Evolutionary conservation across 805 yeast genomes (phyloP).

Genomic region (Lipomyces oligophaga): DNA sequence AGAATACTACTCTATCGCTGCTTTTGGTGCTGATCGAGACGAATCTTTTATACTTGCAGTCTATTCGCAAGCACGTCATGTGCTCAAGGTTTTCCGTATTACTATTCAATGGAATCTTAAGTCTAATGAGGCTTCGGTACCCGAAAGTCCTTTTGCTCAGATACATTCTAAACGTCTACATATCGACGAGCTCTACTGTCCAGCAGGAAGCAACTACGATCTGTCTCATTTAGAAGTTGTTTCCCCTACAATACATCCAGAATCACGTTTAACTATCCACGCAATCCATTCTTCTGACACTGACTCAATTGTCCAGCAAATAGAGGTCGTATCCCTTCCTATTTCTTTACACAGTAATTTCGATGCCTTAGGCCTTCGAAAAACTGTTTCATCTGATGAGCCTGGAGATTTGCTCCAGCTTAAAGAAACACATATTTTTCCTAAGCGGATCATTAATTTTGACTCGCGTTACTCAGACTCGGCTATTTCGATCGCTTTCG

Average conservation of each 20-base stretch:
- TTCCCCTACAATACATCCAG: conserved; percentile 27
- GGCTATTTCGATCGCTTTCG: conserved; percentile 11
- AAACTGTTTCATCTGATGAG: conserved; percentile 19
- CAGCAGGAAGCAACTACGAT: conserved; percentile 4
- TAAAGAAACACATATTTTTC: conserved; percentile 3
- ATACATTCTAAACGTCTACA: conserved; percentile 13
- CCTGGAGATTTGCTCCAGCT: conserved; percentile 16
- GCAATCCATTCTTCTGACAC: conserved; percentile 14
- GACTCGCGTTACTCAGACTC: conserved; percentile 11
- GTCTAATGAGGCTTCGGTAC: not conserved
- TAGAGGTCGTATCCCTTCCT: conserved; percentile 21
- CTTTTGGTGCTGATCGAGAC: conserved; percentile 31
- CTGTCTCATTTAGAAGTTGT: conserved; percentile 24
- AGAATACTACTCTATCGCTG: conserved; percentile 24
- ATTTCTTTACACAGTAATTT: conserved; percentile 22
- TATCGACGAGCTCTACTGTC: conserved; percentile 13
- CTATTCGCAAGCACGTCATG: conserved; percentile 27
- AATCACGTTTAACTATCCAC: conserved; percentile 17
- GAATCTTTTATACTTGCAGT: conserved; percentile 34
- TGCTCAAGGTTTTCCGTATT: conserved; percentile 33
- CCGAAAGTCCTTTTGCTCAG: not conserved
- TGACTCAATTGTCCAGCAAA: conserved; percentile 10
- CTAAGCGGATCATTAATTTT: conserved; percentile 8
- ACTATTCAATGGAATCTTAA: conserved; percentile 32
- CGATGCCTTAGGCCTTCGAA: conserved; percentile 18